Percentiles rank a stretch among this genome's conserved stretches.
Evolutionary conservation across 192 early-diverging fungal species (phyloP).

Genomic region (Coemansia umbellata): DNA sequence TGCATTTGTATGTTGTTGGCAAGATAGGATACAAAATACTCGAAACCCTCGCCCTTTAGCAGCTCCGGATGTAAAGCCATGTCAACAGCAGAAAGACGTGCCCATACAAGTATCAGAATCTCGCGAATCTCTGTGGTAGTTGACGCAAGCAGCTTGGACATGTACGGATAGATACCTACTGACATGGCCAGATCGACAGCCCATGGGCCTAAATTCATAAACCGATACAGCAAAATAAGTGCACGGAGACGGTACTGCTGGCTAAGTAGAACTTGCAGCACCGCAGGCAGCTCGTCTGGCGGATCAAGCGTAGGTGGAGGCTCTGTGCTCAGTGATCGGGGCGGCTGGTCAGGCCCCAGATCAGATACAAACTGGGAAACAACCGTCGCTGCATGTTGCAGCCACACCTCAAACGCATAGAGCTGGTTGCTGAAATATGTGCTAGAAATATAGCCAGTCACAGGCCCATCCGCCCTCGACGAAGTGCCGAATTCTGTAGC

Average conservation of each 20-base stretch:
- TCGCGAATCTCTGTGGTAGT: conserved; percentile 91
- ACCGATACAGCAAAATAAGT: conserved; percentile 84
- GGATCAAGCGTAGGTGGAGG: conserved; percentile 51
- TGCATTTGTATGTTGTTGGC: conserved; percentile 63
- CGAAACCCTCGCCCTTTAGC: conserved; percentile 84
- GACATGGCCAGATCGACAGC: conserved; percentile 89
- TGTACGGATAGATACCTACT: conserved; percentile 96
- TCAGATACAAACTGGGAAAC: conserved; percentile 60
- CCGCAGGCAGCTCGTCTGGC: conserved; percentile 92
- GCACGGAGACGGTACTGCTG: conserved; percentile 93
- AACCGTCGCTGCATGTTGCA: conserved; percentile 68
- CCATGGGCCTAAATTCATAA: conserved; percentile 89
- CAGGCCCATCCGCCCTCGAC: background rate
- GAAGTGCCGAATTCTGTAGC: background rate
- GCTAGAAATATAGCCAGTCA: conserved; percentile 54
- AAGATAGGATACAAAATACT: conserved; percentile 90
- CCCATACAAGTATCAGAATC: conserved; percentile 96
- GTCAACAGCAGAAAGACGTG: conserved; percentile 92
- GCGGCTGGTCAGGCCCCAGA: conserved; percentile 32
- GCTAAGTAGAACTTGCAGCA: conserved; percentile 92
- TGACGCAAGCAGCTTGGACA: conserved; percentile 88
- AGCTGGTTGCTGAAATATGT: conserved; percentile 96
- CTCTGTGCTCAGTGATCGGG: conserved; percentile 46
- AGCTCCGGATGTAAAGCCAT: conserved; percentile 83
- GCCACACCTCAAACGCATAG: conserved; percentile 96